Percentiles rank a stretch among this genome's conserved stretches.
These are phyloP conservation scores for Fusarium brachygibbosum DNA, from an alignment of 2,329 filamentous ascomycete genomes.

Conservation along the genomic window DNA sequence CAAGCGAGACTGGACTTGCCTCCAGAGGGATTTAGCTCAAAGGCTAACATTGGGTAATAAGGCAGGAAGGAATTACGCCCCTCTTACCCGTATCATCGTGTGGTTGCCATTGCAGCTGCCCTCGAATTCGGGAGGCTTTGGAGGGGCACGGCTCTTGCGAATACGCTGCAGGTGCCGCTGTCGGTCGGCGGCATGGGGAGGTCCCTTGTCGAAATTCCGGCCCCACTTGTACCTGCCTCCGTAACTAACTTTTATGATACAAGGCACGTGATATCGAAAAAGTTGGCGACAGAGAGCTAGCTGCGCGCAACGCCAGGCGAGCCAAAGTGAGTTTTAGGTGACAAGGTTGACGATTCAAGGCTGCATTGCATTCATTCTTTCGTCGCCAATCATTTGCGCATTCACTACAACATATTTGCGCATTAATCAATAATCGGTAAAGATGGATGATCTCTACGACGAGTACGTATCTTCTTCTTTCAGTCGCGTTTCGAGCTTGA, in stretches of 20 bases:
- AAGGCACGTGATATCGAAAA: constrained; percentile 51
- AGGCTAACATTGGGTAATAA: constrained; percentile 18
- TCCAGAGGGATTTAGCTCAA: constrained; percentile 23
- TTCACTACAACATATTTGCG: constrained; percentile 28
- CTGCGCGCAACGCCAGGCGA: constrained; percentile 42
- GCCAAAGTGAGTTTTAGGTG: constrained; percentile 30
- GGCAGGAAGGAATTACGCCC: constrained; percentile 19
- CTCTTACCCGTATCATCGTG: constrained; percentile 17
- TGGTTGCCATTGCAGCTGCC: constrained; percentile 12
- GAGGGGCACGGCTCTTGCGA: constrained; percentile 48
- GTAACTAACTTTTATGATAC: constrained; percentile 3
- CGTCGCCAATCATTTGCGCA: constrained; percentile 39
- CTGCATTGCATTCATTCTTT: constrained; percentile 34
- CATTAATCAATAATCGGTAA: constrained; percentile 32
- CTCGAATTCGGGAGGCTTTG: constrained; percentile 40
- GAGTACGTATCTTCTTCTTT: constrained; percentile 69
- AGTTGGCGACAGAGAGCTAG: constrained; percentile 44
- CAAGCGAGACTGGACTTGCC: constrained; percentile 26
- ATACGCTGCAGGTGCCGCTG: constrained; percentile 40
- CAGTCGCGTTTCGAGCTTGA: constrained; percentile 19
- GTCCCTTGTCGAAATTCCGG: constrained; percentile 27
- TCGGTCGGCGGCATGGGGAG: constrained; percentile 31
- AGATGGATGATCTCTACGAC: constrained; percentile 97
- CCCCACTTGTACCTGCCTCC: constrained; percentile 44
- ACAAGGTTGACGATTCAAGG: constrained; percentile 43